A percentile compares a stretch with the other conserved stretches of the same genome.
phyloP scores from a whole-genome alignment of 441 rosid genomes.

The Syzygium syzygioides region DNA sequence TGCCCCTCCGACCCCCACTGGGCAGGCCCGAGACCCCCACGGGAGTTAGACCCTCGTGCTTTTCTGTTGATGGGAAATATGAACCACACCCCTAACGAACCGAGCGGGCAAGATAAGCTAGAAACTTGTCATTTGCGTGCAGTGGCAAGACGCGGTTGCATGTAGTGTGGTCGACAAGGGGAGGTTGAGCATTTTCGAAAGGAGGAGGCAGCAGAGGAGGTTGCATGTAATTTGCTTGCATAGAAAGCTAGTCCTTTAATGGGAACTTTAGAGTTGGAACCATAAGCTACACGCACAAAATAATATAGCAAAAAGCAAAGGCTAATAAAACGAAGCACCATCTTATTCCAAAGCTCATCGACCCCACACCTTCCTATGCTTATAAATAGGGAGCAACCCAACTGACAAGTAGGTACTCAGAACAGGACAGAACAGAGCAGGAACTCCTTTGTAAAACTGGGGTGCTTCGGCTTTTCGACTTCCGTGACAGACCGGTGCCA shows the following conservation, averaged over 20 bases:
- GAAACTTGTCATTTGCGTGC: not conserved
- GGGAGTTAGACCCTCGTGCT: too few species aligned
- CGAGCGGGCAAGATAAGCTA: not conserved
- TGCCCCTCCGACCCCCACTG: too few species aligned
- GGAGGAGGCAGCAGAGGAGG: not conserved
- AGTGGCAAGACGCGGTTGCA: not conserved
- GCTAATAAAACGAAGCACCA: slow-evolving; percentile 15
- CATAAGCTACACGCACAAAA: not conserved
- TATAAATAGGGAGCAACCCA: slow-evolving; percentile 23
- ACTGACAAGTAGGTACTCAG: slow-evolving; percentile 2
- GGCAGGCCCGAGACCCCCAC: too few species aligned
- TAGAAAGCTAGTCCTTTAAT: slow-evolving; percentile 27
- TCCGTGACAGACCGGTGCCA: not conserved
- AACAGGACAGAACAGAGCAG: not conserved
- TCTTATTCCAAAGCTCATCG: not conserved
- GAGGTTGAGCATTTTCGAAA: not conserved
- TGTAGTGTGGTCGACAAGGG: not conserved
- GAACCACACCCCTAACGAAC: not conserved
- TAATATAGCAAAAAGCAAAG: slow-evolving; percentile 13
- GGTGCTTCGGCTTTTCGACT: not conserved
- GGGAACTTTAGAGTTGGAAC: slow-evolving; percentile 31
- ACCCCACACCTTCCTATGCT: not conserved
- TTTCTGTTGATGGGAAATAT: too few species aligned
- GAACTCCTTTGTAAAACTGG: not conserved
- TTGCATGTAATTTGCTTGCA: slow-evolving; percentile 22